Evolutionary conservation across 768 basidiomycete species (phyloP).

Genomic region (Boletus coccyginus): DNA sequence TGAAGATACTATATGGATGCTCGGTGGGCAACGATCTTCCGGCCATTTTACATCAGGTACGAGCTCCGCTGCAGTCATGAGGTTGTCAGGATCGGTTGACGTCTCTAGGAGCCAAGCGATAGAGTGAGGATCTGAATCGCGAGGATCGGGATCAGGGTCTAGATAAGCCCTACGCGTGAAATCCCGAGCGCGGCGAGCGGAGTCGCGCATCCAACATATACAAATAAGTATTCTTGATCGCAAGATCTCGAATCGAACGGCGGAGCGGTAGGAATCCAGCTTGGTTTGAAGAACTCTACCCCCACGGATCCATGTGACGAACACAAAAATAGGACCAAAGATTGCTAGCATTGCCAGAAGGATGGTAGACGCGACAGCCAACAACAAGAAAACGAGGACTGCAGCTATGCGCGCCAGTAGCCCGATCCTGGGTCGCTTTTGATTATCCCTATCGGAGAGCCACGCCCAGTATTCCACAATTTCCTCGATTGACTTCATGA

Average conservation of each 20-base stretch:
- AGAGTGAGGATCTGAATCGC: neutral
- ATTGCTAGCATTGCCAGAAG: neutral
- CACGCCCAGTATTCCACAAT: conserved; percentile 4
- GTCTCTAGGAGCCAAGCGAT: conserved; percentile 21
- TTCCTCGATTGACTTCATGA: neutral
- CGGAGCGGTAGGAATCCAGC: neutral
- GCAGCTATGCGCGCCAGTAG: neutral
- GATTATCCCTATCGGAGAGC: neutral
- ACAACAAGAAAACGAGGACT: neutral
- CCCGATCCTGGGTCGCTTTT: neutral
- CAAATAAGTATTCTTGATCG: neutral
- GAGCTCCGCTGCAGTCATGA: conserved; percentile 9
- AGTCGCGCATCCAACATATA: neutral
- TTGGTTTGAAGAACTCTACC: neutral
- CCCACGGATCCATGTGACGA: neutral
- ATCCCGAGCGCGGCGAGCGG: neutral
- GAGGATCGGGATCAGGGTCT: neutral
- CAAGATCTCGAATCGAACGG: neutral
- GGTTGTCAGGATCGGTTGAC: conserved; percentile 14
- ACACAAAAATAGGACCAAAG: neutral
- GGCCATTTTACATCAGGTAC: conserved; percentile 19
- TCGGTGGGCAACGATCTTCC: neutral
- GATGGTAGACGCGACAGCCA: neutral
- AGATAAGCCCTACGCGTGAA: neutral
- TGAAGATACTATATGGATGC: neutral